Conservation (phyloP, 108 stramenopile genomes). For the Skeletonema grethae region DNA sequence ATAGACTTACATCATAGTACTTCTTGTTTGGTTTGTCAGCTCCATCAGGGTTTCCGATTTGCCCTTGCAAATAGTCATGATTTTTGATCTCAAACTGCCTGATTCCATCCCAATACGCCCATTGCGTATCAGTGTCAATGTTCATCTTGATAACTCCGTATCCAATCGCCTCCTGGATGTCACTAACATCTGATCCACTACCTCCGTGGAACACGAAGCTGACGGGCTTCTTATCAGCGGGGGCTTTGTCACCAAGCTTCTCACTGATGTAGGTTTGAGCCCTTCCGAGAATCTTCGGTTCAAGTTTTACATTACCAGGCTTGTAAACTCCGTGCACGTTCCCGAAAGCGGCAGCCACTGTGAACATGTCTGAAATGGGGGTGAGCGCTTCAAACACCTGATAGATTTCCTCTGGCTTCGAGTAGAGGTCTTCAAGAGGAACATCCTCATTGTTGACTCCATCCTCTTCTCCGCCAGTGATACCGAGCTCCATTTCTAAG, state of each 20-base stretch:
- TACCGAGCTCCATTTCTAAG: constrained; percentile 94
- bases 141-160: constrained; percentile 65
- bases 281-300: constrained; percentile 85
- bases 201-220: constrained; percentile 95
- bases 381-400: constrained; percentile 73
- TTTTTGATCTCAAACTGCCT: no score
- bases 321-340: constrained; percentile 95
- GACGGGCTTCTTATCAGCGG: constrained; percentile 80
- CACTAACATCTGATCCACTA: constrained; percentile 77
- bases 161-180: constrained; percentile 81
- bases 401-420: constrained; percentile 90
- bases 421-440: constrained; percentile 85
- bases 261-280: constrained; percentile 83
- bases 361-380: constrained; percentile 74
- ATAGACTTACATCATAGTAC: constrained; percentile 80
- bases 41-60: no score
- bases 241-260: constrained; percentile 77
- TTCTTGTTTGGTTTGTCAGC: no score
- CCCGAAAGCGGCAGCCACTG: constrained; percentile 92
- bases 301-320: constrained; percentile 91
- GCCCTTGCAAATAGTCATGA: no score
- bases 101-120: no score
- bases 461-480: constrained; percentile 96
- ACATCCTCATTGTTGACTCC: constrained; percentile 91
- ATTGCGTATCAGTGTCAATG: no score